Conservation (phyloP, 305 asterid species). For the Fraxinus sp. region DNA sequence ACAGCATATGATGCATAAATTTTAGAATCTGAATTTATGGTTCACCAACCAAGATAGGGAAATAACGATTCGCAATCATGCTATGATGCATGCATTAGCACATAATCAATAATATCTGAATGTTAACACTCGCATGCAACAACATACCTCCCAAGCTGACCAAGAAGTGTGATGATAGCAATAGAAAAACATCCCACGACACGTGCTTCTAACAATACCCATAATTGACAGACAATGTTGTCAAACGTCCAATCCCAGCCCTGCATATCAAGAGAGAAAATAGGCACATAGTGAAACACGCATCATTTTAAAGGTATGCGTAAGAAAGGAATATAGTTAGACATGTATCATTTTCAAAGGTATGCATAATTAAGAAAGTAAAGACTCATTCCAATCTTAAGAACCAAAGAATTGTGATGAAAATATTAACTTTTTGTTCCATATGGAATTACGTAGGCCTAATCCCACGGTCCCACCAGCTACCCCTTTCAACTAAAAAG, state of each 20-base stretch:
- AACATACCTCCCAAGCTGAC: constrained; percentile 81
- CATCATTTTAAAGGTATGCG: background rate
- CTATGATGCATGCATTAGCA: background rate
- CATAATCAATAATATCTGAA: background rate
- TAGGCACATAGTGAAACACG: constrained; percentile 14
- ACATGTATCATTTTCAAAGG: background rate
- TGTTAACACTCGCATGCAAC: background rate
- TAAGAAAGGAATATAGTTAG: constrained; percentile 14
- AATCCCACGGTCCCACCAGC: background rate
- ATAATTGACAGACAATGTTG: constrained; percentile 43
- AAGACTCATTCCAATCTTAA: background rate
- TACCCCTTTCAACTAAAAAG: background rate
- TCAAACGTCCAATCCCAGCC: constrained; percentile 75
- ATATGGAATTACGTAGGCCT: background rate
- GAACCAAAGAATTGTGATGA: background rate
- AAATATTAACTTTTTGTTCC: background rate
- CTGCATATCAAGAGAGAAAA: constrained; percentile 43
- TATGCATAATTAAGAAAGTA: background rate
- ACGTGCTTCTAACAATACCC: constrained; percentile 47
- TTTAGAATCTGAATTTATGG: background rate
- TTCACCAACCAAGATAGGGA: background rate
- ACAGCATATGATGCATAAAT: background rate
- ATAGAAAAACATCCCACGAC: constrained; percentile 41
- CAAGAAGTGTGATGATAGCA: constrained; percentile 61
- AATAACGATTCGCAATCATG: background rate